Evolutionary conservation across 768 basidiomycete genomes (phyloP), one percentile per base, ranked within the genome.

Genomic region (Trametes elegans): DNA sequence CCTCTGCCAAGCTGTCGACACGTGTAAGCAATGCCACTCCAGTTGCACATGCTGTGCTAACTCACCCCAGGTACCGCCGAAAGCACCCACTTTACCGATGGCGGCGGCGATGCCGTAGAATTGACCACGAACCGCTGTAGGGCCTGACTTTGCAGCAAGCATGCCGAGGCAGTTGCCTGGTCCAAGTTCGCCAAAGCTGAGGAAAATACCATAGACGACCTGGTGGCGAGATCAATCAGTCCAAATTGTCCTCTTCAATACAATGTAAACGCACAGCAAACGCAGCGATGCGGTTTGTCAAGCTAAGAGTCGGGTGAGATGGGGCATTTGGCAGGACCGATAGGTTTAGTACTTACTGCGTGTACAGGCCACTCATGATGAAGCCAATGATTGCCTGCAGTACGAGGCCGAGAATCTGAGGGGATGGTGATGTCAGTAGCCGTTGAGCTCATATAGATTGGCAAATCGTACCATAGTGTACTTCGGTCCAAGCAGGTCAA

Each of bases 181-280:
- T 78, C 90, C 91, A 24, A 93, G 73, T 73, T 96, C 94, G 42
- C 94, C 95, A 51, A 93, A 87, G 64, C 82, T 85, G 63, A 95
- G 67, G 80, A 97, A 97, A 44, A 97, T 82, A 13, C 94, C 95
- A 63, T 97, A 96, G 7, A 97, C 74, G 29, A 95, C 83, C 82
- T 84, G 52, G 39, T 35, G 19, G 35, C 7, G 44, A 7, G 41
- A 32, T 62, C 11, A 54, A 40, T 7, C 8, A n/a, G 21, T 1
- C 36, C 54, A 7, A 19, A 14, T 5, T 24, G 5, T 41, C 24
- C 11, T 11, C 10, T 28, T 11, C 29, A 7, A 14, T 18, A n/a
- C n/a, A n/a, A n/a, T 39, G 35, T 19, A 21, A 24, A 70, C 80
- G 61, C 58, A 85, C 86, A 27, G 89, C 87, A 58, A 91, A 93